phyloP scores from a whole-genome alignment of 2,329 filamentous ascomycete species.

The Aspergillus chevalieri region DNA sequence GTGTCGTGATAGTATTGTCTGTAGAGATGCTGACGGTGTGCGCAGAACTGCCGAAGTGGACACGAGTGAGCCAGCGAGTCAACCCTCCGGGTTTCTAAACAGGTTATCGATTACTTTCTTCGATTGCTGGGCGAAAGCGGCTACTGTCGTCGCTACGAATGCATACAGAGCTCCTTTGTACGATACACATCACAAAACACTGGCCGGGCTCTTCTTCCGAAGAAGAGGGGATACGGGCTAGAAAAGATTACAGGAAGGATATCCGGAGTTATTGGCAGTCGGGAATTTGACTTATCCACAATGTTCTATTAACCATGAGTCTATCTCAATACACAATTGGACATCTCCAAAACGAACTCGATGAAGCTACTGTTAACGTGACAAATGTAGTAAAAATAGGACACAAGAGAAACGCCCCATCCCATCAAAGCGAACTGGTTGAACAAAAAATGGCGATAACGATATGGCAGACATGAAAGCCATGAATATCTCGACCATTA shows the following conservation, averaged over 20 bases:
- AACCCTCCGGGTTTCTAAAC: slow-evolving; percentile 91
- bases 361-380: slow-evolving; percentile 2
- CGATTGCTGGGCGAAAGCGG: neutral
- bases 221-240: slow-evolving; percentile 1
- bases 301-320: slow-evolving; percentile 20
- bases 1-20: slow-evolving; percentile 33
- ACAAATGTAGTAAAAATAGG: slow-evolving; percentile 6
- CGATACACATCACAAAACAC: slow-evolving; percentile 18
- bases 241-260: slow-evolving; percentile 20
- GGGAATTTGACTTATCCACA: slow-evolving; percentile 19
- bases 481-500: neutral
- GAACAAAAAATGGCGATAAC: slow-evolving; percentile 1
- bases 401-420: neutral
- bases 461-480: neutral
- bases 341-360: slow-evolving; percentile 6
- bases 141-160: slow-evolving; percentile 1
- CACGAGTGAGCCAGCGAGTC: slow-evolving; percentile 83
- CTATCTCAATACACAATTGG: slow-evolving; percentile 15
- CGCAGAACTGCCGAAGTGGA: slow-evolving; percentile 82
- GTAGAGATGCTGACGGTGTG: neutral
- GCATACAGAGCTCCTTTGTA: slow-evolving; percentile 19
- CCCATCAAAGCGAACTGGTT: neutral
- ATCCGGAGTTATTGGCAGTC: slow-evolving; percentile 30
- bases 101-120: slow-evolving; percentile 3
- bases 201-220: slow-evolving; percentile 2